Evolutionary conservation across 805 yeast species (phyloP), one percentile per base, ranked within the genome.

Genomic region (Saccharomycopsis babjevae): DNA sequence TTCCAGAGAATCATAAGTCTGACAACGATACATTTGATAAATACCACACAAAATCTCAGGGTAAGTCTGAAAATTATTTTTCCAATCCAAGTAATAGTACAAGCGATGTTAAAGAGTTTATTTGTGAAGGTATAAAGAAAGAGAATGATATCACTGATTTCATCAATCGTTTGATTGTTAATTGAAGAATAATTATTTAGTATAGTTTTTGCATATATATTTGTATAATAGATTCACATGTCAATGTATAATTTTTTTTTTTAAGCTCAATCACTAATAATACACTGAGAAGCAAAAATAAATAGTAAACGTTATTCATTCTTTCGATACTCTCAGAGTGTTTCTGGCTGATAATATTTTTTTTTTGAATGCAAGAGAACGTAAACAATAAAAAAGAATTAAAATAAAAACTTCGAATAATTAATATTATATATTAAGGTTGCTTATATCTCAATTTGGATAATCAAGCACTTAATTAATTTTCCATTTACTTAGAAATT

Each of bases 1-100:
- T 79, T 18, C 75, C 75, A 8, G 50, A 16, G 3, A 61, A 57
- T 34, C n/a, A 46, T 22, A 46, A 20, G 28, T 42, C 50, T 8
- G 15, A 20, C 6, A 16, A 46, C 10, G 8, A 46, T 42, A 11
- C 18, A 18, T 6, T 28, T 42, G 50, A 18, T 13, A 18, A 42
- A 18, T 18, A 20, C 15, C n/a, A 42, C 15, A 18, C 18, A 18
- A 42, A 13, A 18, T 18, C 15, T 6, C 11, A 42, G 11, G 28
- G 7, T 42, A 28, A 3, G 1, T 46, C 52, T 46, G 32, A 25
- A 2, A 13, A n/a, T 22, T 2, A 46, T 20, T 25, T 25, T 22
- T 22, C 30, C 1, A 25, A 22, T 46, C 52, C 30, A 1, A 16
- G 32, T 13, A 25, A 13, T 46, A 22, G 22, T 25, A 15, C 25